phyloP scores from a whole-genome alignment of 108 stramenopile genomes.

The Phaeodactylum tricornutum region DNA sequence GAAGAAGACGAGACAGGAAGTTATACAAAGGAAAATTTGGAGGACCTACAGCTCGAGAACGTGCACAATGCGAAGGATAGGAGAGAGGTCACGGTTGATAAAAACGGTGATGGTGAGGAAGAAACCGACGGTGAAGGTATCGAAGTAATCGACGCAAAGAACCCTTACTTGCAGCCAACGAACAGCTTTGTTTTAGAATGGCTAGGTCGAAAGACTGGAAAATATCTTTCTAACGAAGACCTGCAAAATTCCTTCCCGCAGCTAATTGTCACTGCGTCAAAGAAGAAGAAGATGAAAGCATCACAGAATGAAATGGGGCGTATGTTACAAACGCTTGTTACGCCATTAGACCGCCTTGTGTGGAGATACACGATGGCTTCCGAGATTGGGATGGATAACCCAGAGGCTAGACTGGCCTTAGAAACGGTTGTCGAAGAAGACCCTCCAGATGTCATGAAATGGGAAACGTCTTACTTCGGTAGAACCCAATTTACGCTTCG shows the following conservation, averaged over 20 bases:
- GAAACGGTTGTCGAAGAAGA: not conserved
- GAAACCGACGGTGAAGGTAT: conserved; percentile 1
- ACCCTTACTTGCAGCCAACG: conserved; percentile 7
- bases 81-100: not conserved
- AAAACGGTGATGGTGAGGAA: conserved; percentile 2
- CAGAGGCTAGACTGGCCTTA: not conserved
- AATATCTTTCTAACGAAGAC: not conserved
- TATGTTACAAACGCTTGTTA: not conserved
- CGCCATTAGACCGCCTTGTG: not conserved
- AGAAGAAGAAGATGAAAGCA: conserved; percentile 7
- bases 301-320: not conserved
- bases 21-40: not conserved
- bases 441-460: not conserved
- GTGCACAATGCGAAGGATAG: not conserved
- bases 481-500: not conserved
- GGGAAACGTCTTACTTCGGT: conserved; percentile 5
- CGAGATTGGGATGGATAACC: not conserved
- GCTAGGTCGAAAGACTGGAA: conserved; percentile 8
- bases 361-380: conserved; percentile 3
- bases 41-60: not conserved
- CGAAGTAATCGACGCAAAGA: not conserved
- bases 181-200: conserved; percentile 1
- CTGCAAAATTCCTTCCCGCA: not conserved
- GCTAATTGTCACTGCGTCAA: not conserved
- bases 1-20: not conserved